These are phyloP conservation scores for Nakaseomyces glabratus DNA, from an alignment of 1,139 yeast species.

Conservation along the genomic window DNA sequence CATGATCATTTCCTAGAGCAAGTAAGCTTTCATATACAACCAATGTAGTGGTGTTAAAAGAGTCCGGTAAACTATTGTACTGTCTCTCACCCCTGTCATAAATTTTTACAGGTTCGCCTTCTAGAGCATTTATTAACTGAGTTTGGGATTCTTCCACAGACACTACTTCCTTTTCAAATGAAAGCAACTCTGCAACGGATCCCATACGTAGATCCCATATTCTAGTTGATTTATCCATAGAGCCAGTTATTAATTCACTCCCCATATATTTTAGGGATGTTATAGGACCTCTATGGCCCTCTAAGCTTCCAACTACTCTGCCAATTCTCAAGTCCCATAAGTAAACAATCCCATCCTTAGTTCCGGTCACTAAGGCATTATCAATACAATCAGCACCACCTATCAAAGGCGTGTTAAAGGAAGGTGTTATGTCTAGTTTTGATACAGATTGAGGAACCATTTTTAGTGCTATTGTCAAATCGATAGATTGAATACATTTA, in stretches of 20 bases:
- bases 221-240: slow-evolving; percentile 54
- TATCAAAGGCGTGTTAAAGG: slow-evolving; percentile 12
- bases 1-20: too few relatives aligned
- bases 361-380: slow-evolving; percentile 68
- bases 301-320: slow-evolving; percentile 52
- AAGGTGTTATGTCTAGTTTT: background rate
- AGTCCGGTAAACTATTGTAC: too few relatives aligned
- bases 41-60: too few relatives aligned
- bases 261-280: slow-evolving; percentile 64
- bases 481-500: slow-evolving; percentile 33
- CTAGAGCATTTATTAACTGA: background rate
- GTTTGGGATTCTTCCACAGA: slow-evolving; percentile 43
- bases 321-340: slow-evolving; percentile 71
- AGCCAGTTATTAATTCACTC: slow-evolving; percentile 52
- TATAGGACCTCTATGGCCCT: slow-evolving; percentile 65
- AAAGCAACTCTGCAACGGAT: slow-evolving; percentile 48
- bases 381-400: slow-evolving; percentile 43
- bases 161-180: slow-evolving; percentile 45
- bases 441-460: background rate
- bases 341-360: slow-evolving; percentile 65
- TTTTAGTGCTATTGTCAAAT: slow-evolving; percentile 18
- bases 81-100: too few relatives aligned
- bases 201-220: slow-evolving; percentile 72
- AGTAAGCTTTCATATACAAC: too few relatives aligned
- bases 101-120: background rate